phyloP scores from a whole-genome alignment of 2,329 filamentous ascomycete species.

The Scedosporium dehoogii region DNA sequence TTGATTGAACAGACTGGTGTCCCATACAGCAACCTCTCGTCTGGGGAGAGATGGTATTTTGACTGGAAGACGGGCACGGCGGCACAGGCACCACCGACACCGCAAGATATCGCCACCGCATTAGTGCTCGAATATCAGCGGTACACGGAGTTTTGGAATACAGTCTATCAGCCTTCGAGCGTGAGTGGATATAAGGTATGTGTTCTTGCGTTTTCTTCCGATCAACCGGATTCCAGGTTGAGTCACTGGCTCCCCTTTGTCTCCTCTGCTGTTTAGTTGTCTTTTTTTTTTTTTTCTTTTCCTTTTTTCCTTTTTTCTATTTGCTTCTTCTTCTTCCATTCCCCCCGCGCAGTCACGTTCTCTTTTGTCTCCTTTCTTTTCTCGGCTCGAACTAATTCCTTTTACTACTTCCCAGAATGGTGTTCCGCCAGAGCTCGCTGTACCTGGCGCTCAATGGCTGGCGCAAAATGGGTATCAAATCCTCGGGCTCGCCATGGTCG shows the following conservation, averaged over 20 bases:
- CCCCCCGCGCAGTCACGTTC: background rate
- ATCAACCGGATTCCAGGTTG: no score
- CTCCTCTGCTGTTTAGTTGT: no score
- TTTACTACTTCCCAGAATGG: background rate
- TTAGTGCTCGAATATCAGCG: background rate
- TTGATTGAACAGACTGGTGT: background rate
- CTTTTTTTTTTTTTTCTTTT: no score
- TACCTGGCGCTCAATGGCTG: slow-evolving; percentile 1
- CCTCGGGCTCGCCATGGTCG: background rate
- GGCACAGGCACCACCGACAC: background rate
- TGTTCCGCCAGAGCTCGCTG: background rate
- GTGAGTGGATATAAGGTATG: slow-evolving; percentile 1
- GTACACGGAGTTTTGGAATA: background rate
- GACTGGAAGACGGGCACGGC: slow-evolving; percentile 4
- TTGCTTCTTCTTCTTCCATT: background rate
- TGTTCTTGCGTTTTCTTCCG: background rate
- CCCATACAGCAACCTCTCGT: background rate
- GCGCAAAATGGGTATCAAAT: slow-evolving; percentile 1
- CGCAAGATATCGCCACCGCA: background rate
- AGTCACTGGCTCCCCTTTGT: no score
- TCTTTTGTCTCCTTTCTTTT: background rate
- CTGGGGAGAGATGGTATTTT: background rate
- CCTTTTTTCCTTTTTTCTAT: no score
- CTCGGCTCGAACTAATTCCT: background rate
- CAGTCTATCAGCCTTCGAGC: background rate